Evolutionary conservation across 192 early-diverging fungal species (phyloP).

Genomic region (Thoreauomyces humboldtii): DNA sequence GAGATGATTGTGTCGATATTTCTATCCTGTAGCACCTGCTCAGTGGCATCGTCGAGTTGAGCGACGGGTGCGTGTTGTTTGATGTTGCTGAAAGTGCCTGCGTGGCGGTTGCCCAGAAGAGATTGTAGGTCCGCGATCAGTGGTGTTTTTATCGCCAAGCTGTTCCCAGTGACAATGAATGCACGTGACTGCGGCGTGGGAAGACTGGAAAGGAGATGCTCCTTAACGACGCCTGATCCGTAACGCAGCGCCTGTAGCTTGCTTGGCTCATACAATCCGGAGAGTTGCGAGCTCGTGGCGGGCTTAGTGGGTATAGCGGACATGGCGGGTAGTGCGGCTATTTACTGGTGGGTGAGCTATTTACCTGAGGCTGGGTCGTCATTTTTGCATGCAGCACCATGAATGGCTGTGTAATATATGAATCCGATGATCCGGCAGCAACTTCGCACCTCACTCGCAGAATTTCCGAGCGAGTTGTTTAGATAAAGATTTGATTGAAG

Average conservation of each 20-base stretch:
- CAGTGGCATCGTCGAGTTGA: conserved; percentile 10
- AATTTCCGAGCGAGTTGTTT: too few relatives aligned
- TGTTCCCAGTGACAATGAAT: conserved; percentile 11
- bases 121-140: conserved; percentile 5
- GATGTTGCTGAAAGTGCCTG: conserved; percentile 12
- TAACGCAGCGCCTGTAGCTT: conserved; percentile 12
- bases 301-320: too few relatives aligned
- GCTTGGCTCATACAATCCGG: conserved; percentile 10
- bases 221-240: conserved; percentile 4
- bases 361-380: too few relatives aligned
- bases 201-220: conserved; percentile 6
- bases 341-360: too few relatives aligned
- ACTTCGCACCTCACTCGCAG: too few relatives aligned
- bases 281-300: background rate
- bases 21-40: background rate
- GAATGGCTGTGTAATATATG: too few relatives aligned
- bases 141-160: conserved; percentile 7
- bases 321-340: too few relatives aligned
- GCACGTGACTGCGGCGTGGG: conserved; percentile 1
- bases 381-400: too few relatives aligned
- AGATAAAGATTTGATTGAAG: too few relatives aligned
- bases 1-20: conserved; percentile 19
- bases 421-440: too few relatives aligned
- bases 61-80: conserved; percentile 15
- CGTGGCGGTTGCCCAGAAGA: background rate